Evolutionary conservation across 768 basidiomycete genomes (phyloP).

Genomic region (Kwoniella europaea): DNA sequence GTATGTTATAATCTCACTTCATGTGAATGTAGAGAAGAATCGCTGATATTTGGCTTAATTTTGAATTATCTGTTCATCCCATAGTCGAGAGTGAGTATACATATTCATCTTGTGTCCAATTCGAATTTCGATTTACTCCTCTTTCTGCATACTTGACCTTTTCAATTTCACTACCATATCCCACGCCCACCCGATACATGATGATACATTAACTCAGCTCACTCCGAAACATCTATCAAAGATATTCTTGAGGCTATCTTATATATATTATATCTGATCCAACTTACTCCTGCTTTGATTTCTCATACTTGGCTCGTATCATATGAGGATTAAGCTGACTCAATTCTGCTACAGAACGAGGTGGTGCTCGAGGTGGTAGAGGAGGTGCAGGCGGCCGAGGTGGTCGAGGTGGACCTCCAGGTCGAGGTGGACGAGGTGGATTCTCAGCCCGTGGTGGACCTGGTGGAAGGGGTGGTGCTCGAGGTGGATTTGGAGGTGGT

Average conservation of each 20-base stretch:
- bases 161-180: conserved; percentile 20
- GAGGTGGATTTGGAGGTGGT: conserved; percentile 27
- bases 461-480: conserved; percentile 41
- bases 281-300: too few relatives aligned
- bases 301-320: too few relatives aligned
- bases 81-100: conserved; percentile 36
- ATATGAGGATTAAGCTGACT: conserved; percentile 17
- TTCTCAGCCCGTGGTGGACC: conserved; percentile 38
- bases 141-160: not conserved
- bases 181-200: not conserved
- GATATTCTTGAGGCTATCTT: conserved; percentile 12
- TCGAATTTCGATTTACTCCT: not conserved
- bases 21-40: not conserved
- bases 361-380: conserved; percentile 58
- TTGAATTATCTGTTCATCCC: conserved; percentile 38
- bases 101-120: too few relatives aligned
- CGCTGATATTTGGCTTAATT: not conserved
- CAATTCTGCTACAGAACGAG: conserved; percentile 47
- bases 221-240: conserved; percentile 24
- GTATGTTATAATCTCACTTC: conserved; percentile 28
- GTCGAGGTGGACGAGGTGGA: conserved; percentile 43
- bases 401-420: conserved; percentile 59
- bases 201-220: conserved; percentile 54
- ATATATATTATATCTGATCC: conserved; percentile 11
- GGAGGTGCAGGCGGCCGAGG: conserved; percentile 52